Base-by-base conservation (phyloP, 2,329 filamentous ascomycete genomes). In the Colletotrichum sp. region DNA sequence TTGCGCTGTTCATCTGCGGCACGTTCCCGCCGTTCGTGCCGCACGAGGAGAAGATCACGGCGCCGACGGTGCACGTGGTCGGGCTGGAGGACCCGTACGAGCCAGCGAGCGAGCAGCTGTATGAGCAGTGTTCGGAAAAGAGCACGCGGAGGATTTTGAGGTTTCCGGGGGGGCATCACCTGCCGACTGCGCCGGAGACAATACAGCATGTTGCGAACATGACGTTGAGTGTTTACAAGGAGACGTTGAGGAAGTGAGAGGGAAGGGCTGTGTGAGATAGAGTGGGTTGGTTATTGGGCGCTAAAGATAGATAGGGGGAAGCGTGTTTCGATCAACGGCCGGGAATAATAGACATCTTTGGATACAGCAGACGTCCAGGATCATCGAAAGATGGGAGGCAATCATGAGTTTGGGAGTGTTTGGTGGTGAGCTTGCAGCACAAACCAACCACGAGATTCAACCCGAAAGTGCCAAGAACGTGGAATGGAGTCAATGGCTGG, bases 1-100 rank as follows among this genome's bases (percentile, higher is more conserved):
- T 75, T n/a, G 73, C 61, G 9, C 36, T 75, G 6, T 75, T 75
- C 62, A 30, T 75, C 62, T 75, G 73, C 63, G 73, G 73, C 5
- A 75, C 73, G 3, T 75, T 73, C 34, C 73, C 73, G 21, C 73
- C 69, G 9, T 75, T 75, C 16, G 73, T 75, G 21, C 34, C 56
- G 16, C 38, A 68, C 34, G 43, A 68, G 26, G 63, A 68, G 26
- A 62, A 63, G 69, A 75, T 75, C 14, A 43, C 21, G 14, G 62
- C 58, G 18, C 73, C 73, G 34, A 73, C 73, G 30, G 32, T 73
- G 7, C 73, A 75, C 18, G 69, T 73, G 13, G 65, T 75, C n/a
- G 73, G 73, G 14, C 21, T 75, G 26, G 71, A 73, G 55, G 73
- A 75, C 24, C 56, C 63, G 6, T 75, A 58, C 55, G 55, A 68